Evolutionary conservation across 257 asterid genomes (phyloP), one percentile per base, ranked within the genome.

Genomic region (Paulownia fortunei): DNA sequence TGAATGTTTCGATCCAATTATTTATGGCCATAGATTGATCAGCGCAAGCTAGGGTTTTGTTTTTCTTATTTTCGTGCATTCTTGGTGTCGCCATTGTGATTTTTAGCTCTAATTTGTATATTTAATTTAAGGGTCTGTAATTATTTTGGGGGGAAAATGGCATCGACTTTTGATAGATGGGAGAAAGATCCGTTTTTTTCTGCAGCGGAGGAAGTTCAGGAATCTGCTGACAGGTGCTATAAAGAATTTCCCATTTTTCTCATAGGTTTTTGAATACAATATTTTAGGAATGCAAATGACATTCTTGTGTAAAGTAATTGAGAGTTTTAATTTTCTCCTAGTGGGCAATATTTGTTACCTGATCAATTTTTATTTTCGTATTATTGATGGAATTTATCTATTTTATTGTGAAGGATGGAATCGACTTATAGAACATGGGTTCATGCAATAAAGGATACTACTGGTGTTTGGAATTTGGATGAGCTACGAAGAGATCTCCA

Each of bases 121-220:
- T 81, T 80, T 52, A 73, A 77, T 77, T 41, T 11, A 27, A 72
- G 62, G 49, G 60, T 16, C 64, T 59, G 71, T 42, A 1, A 1
- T 71, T 64, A 32, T 78, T 62, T 5, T 15, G 62, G 76, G 47
- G 55, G 47, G 8, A 73, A 73, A 69, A 93, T 92, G 97, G 80
- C 97, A 34, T 81, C 99, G 8, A 76, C 88, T 42, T 95, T 95
- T 73, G 91, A 90, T 85, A 85, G 93, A 83, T 95, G 99, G 99
- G 99, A 95, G 59, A 92, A 91, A 69, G 99, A 95, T 87, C 99
- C 98, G 0, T 92, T 86, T 82, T 94, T 94, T 76, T 73, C 97
- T 69, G 98, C 97, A 52, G 99, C 98, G 8, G 99, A 95, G 82
- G 99, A 95, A 82, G 97, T 95, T 36, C 99, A 93, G 86, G 96